These are phyloP conservation scores for Colletotrichum tamarilloi DNA, from an alignment of 2,329 filamentous ascomycete species.

Conservation along the genomic window DNA sequence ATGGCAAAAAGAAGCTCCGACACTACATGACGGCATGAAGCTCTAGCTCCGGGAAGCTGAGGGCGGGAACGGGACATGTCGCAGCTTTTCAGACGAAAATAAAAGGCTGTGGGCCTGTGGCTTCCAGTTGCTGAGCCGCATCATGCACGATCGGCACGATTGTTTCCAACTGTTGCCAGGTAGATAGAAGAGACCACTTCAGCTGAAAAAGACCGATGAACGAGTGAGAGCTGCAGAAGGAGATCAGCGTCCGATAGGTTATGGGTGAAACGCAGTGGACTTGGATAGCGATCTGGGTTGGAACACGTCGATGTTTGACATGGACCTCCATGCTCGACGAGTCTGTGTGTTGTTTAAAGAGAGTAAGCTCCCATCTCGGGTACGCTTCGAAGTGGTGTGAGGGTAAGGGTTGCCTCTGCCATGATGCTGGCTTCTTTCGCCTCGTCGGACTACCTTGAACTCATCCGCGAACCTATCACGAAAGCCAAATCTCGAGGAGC, in stretches of 20 bases:
- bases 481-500: neutral
- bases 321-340: constrained; percentile 17
- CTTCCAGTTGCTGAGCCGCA: constrained; percentile 4
- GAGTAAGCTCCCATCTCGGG: neutral
- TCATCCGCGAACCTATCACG: neutral
- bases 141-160: constrained; percentile 15
- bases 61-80: constrained; percentile 23
- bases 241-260: neutral
- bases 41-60: constrained; percentile 1
- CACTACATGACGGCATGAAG: constrained; percentile 10
- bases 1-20: constrained; percentile 6
- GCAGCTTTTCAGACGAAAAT: constrained; percentile 29
- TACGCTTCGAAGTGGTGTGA: neutral
- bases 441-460: neutral
- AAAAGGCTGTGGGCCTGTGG: neutral
- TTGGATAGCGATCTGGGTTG: constrained; percentile 3
- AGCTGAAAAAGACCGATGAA: neutral
- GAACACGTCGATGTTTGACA: constrained; percentile 20
- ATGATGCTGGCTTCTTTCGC: constrained; percentile 6
- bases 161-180: neutral
- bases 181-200: neutral
- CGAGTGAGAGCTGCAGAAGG: neutral
- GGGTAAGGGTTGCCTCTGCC: neutral
- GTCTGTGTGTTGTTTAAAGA: neutral
- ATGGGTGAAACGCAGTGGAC: constrained; percentile 16